Percentiles rank a stretch among this genome's conserved stretches.
phyloP scores from a whole-genome alignment of 441 rosid genomes.

The Breynia disticha region DNA sequence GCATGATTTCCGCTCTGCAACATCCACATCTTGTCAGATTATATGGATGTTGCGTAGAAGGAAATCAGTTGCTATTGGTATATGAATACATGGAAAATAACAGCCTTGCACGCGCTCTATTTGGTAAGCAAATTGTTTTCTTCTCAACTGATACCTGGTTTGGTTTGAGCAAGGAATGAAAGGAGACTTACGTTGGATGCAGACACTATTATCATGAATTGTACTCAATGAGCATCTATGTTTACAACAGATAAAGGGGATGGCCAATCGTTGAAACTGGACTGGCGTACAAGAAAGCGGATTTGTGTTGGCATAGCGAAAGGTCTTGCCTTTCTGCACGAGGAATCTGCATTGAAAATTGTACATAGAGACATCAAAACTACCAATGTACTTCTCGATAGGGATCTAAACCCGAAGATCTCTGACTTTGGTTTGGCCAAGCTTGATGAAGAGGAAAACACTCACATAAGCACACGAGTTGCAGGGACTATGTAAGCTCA shows the following conservation, averaged over 20 bases:
- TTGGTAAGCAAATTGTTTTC: slow-evolving; percentile 24
- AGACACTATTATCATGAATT: neutral
- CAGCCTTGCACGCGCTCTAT: slow-evolving; percentile 33
- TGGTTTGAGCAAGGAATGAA: too few species aligned
- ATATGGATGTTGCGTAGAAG: slow-evolving; percentile 44
- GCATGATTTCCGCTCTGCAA: slow-evolving; percentile 51
- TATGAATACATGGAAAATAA: slow-evolving; percentile 54
- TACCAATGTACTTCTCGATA: slow-evolving; percentile 60
- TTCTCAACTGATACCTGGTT: neutral
- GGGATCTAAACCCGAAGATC: slow-evolving; percentile 45
- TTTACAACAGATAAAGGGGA: slow-evolving; percentile 21
- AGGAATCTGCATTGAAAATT: slow-evolving; percentile 49
- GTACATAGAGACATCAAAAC: slow-evolving; percentile 74
- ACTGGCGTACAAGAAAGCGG: slow-evolving; percentile 49
- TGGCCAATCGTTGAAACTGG: slow-evolving; percentile 30
- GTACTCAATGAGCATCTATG: neutral
- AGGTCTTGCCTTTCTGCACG: slow-evolving; percentile 67
- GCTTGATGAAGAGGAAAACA: slow-evolving; percentile 68
- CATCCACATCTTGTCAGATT: slow-evolving; percentile 44
- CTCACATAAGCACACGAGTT: slow-evolving; percentile 66
- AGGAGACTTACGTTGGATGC: too few species aligned
- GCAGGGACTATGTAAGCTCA: slow-evolving; percentile 63
- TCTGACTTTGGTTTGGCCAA: slow-evolving; percentile 73
- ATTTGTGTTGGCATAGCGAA: slow-evolving; percentile 52
- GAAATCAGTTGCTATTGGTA: slow-evolving; percentile 38